A percentile compares a stretch with the other conserved stretches of the same genome.
Conservation (phyloP, 495 filamentous ascomycete genomes). For the Neurospora hispaniola region DNA sequence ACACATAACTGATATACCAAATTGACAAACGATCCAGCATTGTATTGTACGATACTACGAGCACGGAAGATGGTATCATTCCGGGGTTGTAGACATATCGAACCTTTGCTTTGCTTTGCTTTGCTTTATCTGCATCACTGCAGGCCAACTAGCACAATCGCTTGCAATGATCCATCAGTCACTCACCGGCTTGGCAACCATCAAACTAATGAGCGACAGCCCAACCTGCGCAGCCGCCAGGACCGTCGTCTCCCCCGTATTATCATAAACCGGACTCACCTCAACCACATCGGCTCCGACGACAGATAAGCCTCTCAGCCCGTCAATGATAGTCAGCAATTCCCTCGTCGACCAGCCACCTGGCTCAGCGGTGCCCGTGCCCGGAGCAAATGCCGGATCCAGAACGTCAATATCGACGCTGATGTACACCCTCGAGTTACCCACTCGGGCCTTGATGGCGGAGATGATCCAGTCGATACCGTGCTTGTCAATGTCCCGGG, state of each 20-base stretch:
- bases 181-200: conserved; percentile 26
- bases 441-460: conserved; percentile 64
- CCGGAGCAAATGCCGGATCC: conserved; percentile 55
- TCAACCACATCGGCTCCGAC: conserved; percentile 74
- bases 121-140: too few relatives aligned
- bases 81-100: too few relatives aligned
- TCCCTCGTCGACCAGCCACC: conserved; percentile 83
- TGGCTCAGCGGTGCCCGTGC: conserved; percentile 77
- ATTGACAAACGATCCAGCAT: too few relatives aligned
- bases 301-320: conserved; percentile 57
- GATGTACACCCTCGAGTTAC: conserved; percentile 66
- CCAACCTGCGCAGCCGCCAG: conserved; percentile 50
- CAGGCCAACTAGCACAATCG: neutral
- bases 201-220: conserved; percentile 23
- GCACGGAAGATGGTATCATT: too few relatives aligned
- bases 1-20: too few relatives aligned
- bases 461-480: conserved; percentile 63
- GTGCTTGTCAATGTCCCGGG: conserved; percentile 68
- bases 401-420: conserved; percentile 84
- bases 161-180: neutral
- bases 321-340: conserved; percentile 34
- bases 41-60: too few relatives aligned
- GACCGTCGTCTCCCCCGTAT: conserved; percentile 54
- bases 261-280: conserved; percentile 63
- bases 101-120: too few relatives aligned